A percentile compares a stretch with the other conserved stretches of the same genome.
Evolutionary conservation across 495 filamentous ascomycete species (phyloP).

Genomic region (Astrothelium macrocarpum): DNA sequence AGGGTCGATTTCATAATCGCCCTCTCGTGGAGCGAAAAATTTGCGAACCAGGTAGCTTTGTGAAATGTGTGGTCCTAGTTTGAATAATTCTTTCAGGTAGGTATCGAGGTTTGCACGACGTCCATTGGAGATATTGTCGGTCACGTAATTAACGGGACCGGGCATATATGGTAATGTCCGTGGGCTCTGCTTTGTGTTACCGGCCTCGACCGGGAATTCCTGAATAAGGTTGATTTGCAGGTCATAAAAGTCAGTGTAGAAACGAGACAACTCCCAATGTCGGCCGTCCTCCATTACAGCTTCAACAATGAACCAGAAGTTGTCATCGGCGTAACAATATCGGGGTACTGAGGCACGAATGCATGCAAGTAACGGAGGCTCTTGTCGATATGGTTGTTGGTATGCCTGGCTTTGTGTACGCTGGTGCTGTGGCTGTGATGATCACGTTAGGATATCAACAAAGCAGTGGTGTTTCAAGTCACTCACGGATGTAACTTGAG

Average conservation of each 20-base stretch:
- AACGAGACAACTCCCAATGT: constrained; percentile 84
- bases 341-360: constrained; percentile 77
- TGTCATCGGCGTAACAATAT: constrained; percentile 94
- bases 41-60: constrained; percentile 72
- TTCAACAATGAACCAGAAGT: constrained; percentile 98
- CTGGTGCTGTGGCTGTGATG: constrained; percentile 11
- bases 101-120: constrained; percentile 84
- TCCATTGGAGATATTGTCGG: constrained; percentile 90
- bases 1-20: constrained; percentile 81
- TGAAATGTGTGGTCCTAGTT: constrained; percentile 74
- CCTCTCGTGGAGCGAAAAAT: constrained; percentile 81
- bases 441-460: not conserved
- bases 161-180: constrained; percentile 96
- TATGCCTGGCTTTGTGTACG: constrained; percentile 38
- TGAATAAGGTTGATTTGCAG: constrained; percentile 93
- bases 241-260: constrained; percentile 98
- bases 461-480: constrained; percentile 13
- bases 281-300: constrained; percentile 82
- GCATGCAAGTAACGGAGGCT: constrained; percentile 37
- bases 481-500: constrained; percentile 32
- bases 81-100: constrained; percentile 84
- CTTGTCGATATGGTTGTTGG: constrained; percentile 26
- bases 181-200: constrained; percentile 63
- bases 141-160: constrained; percentile 94
- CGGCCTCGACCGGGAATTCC: constrained; percentile 88